These are phyloP conservation scores for Ogataea corticis DNA, from an alignment of 805 yeast species.

Conservation along the genomic window DNA sequence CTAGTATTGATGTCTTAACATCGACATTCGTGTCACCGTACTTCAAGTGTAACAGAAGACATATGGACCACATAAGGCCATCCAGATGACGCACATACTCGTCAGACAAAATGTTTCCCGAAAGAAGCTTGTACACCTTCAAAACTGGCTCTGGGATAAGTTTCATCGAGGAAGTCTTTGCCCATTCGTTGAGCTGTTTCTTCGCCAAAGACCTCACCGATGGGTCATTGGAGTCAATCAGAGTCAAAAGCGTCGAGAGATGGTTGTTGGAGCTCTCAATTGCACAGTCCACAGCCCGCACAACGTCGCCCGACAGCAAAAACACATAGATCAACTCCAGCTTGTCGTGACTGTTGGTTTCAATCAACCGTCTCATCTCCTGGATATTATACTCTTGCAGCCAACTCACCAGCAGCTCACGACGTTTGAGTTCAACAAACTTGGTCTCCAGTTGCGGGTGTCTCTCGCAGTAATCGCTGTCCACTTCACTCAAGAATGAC, in stretches of 20 bases:
- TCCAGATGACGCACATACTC: conserved; percentile 36
- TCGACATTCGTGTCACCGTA: conserved; percentile 54
- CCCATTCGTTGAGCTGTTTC: conserved; percentile 70
- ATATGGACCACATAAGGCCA: conserved; percentile 65
- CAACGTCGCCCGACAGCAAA: conserved; percentile 55
- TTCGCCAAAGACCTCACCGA: conserved; percentile 55
- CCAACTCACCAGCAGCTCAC: conserved; percentile 57
- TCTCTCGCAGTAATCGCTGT: conserved; percentile 5
- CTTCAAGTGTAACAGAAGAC: conserved; percentile 58
- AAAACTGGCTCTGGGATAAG: conserved; percentile 55
- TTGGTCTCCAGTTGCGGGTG: conserved; percentile 10
- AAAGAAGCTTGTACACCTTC: conserved; percentile 63
- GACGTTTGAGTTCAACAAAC: conserved; percentile 36
- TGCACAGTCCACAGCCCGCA: conserved; percentile 64
- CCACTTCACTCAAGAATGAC: conserved; percentile 15
- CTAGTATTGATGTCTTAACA: conserved; percentile 34
- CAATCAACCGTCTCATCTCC: conserved; percentile 36
- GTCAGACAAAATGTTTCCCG: conserved; percentile 46
- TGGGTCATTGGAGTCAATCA: conserved; percentile 70
- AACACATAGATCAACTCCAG: conserved; percentile 53
- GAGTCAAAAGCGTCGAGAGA: conserved; percentile 65
- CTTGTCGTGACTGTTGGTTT: conserved; percentile 34
- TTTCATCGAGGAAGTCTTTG: conserved; percentile 37
- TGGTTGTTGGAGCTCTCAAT: conserved; percentile 64
- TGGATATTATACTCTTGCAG: conserved; percentile 44